Conservation (phyloP, 2,329 filamentous ascomycete species). For the Alternaria gaisen region DNA sequence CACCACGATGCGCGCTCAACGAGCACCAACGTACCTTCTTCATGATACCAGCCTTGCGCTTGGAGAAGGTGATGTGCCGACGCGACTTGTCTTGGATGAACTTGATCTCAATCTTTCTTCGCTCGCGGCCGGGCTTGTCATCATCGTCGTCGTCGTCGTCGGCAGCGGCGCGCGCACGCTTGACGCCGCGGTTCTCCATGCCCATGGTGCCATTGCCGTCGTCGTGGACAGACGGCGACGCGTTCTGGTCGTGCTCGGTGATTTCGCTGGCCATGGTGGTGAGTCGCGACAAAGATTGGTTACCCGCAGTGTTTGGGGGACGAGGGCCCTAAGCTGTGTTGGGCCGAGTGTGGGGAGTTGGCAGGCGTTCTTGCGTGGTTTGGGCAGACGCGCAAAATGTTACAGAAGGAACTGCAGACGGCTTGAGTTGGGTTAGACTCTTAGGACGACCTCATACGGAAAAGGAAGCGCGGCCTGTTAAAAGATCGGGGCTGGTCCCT, state of each 20-base stretch:
- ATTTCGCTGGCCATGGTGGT: conserved; percentile 57
- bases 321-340: conserved; percentile 52
- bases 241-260: conserved; percentile 62
- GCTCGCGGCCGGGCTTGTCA: conserved; percentile 96
- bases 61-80: conserved; percentile 98
- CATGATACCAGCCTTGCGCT: conserved; percentile 99
- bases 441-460: conserved; percentile 47
- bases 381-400: conserved; percentile 41
- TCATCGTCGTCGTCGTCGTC: conserved; percentile 98
- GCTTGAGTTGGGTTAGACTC: conserved; percentile 44
- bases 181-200: conserved; percentile 78
- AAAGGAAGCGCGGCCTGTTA: conserved; percentile 41
- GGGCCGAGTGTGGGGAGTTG: conserved; percentile 46
- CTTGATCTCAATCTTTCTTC: conserved; percentile 99
- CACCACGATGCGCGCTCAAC: neutral
- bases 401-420: conserved; percentile 37
- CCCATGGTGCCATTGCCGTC: conserved; percentile 61
- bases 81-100: conserved; percentile 99
- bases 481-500: conserved; percentile 48
- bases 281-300: conserved; percentile 35
- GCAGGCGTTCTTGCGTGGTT: conserved; percentile 21
- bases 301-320: conserved; percentile 46
- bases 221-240: conserved; percentile 60
- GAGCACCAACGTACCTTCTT: conserved; percentile 86
- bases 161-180: conserved; percentile 81